phyloP scores from a whole-genome alignment of 805 yeast genomes.

The Komagataella phaffii region DNA sequence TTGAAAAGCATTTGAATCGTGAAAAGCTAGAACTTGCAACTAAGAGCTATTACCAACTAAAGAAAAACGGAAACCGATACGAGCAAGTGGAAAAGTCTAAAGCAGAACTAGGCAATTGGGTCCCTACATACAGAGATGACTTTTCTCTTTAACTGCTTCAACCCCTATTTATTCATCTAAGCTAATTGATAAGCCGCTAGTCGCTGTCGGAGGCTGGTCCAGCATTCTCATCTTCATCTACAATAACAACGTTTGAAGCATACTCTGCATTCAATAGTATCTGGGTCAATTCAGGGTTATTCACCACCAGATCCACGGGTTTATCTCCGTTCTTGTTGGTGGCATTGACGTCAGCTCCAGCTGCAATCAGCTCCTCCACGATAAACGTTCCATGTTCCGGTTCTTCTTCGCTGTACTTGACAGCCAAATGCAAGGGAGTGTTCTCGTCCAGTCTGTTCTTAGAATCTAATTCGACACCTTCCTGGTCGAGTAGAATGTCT shows the following conservation, averaged over 20 bases:
- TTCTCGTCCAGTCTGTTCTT: slow-evolving; percentile 57
- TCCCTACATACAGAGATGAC: slow-evolving; percentile 28
- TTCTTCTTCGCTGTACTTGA: slow-evolving; percentile 60
- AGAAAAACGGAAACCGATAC: slow-evolving; percentile 14
- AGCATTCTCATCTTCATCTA: slow-evolving; percentile 23
- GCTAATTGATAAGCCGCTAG: not conserved
- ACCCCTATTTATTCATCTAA: not conserved
- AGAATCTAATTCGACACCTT: slow-evolving; percentile 87
- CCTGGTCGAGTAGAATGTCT: slow-evolving; percentile 71
- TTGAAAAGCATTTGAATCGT: not conserved
- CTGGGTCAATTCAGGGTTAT: slow-evolving; percentile 42
- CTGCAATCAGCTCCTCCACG: slow-evolving; percentile 73
- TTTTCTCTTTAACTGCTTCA: slow-evolving; percentile 9
- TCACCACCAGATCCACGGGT: slow-evolving; percentile 60
- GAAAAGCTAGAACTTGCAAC: not conserved
- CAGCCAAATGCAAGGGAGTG: slow-evolving; percentile 85
- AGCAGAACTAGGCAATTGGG: slow-evolving; percentile 30
- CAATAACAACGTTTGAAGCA: slow-evolving; percentile 29
- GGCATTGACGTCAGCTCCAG: slow-evolving; percentile 73
- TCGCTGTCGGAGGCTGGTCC: slow-evolving; percentile 10
- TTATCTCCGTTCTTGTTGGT: slow-evolving; percentile 51
- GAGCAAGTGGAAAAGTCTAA: slow-evolving; percentile 16
- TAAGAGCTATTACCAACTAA: not conserved
- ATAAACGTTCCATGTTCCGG: slow-evolving; percentile 76
- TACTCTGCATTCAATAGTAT: slow-evolving; percentile 74